Base-by-base conservation (phyloP, 306 rosid genomes). In the Myrica gale region DNA sequence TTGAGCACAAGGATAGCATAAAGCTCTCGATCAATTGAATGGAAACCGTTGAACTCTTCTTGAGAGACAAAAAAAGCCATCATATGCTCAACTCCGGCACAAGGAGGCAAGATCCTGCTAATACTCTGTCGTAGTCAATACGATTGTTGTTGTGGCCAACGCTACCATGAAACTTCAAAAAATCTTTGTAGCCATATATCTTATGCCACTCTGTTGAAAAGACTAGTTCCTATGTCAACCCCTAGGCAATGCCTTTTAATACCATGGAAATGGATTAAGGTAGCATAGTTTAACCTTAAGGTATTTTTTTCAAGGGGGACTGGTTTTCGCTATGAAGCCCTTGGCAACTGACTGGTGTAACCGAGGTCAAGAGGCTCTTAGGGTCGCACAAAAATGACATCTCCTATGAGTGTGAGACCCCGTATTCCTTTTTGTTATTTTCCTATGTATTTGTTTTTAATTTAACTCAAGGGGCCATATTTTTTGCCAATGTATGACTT, bases 21-120 rank as follows among this genome's bases (percentile, higher is more conserved):
- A 1, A 93, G 85, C 26, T 87, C 77, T 56, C 97, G 77, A 79
- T 91, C 98, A 0, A 84, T 86, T 62, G 16, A 75, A 57, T 93
- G 91, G 66, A 91, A 88, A 16, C 48, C 58, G 2, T 56, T 46
- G 82, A 91, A 86, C 11, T 88, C 89, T 32, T 89, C 89, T 51
- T 76, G 78, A 0, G 89, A 62, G 55, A 91, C 71, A 15, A 32
- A 23, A 19, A 63, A 44, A 37, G 72, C 80, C 85, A 82, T 82
- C 41, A 7, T 20, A 1, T 48, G 4, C 37, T 6, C 9, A 17
- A 63, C 46, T 41, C 11, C 47, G 1, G 48, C 48, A 3, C 15
- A 15, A 41, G 21, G 46, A 9, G 1, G 44, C 44, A 62, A 62
- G 45, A 62, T 19, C 72, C 72, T 68, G 72, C 32, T 19, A 44